phyloP scores from a whole-genome alignment of 176 grass and related monocot species.

The Carex kokanica region DNA sequence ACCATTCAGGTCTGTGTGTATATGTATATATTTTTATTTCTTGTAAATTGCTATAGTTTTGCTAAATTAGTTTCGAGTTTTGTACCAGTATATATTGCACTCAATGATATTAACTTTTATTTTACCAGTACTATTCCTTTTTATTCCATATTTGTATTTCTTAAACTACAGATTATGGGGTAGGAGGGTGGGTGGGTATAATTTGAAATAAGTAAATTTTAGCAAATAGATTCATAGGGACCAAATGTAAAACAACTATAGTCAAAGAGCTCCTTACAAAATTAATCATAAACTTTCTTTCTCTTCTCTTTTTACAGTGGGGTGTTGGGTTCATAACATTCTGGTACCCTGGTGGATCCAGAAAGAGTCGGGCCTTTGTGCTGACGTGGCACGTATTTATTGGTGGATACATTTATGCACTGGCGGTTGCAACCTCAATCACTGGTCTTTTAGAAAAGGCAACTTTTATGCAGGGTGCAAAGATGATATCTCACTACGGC shows the following conservation, averaged over 20 bases:
- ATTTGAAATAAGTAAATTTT: neutral
- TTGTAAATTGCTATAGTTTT: neutral
- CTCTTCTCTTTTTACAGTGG: conserved; percentile 54
- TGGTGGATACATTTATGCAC: conserved; percentile 69
- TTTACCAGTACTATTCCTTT: neutral
- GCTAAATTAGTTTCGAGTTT: neutral
- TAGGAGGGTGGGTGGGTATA: neutral
- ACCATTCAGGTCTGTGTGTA: conserved; percentile 54
- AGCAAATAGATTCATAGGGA: neutral
- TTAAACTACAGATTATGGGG: neutral
- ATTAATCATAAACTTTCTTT: neutral
- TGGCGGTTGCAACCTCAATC: conserved; percentile 62
- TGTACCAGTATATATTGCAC: neutral
- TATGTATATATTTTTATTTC: neutral
- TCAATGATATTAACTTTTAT: neutral
- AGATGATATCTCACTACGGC: conserved; percentile 63
- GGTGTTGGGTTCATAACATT: conserved; percentile 73
- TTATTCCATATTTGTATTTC: too few species aligned
- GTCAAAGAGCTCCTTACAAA: neutral
- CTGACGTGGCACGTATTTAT: conserved; percentile 91
- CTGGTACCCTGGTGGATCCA: conserved; percentile 95
- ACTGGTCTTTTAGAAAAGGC: conserved; percentile 91
- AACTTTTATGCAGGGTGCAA: conserved; percentile 74
- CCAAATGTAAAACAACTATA: neutral
- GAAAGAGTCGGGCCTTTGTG: conserved; percentile 53